Evolutionary conservation across 139 green algal genomes (phyloP), one percentile per base, ranked within the genome.

Genomic region (Chlamydomonas sp.): DNA sequence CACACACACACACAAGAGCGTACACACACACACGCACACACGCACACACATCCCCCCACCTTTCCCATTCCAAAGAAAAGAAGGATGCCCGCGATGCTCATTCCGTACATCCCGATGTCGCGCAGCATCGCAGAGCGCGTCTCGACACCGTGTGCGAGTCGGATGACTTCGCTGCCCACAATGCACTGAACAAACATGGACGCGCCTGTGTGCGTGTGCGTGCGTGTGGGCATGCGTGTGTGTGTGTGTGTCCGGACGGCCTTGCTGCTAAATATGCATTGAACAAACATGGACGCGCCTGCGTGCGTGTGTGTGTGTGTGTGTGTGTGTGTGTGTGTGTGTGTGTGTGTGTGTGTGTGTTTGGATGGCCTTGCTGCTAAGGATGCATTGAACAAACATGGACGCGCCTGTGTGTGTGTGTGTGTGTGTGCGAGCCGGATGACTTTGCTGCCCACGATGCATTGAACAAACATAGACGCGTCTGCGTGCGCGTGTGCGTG

Each of bases 141-240:
- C 8, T 29, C 60, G 31, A 68, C 31, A 13, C 60, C 60, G 8
- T 47, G 31, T 5, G 60, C 60, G 10, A 68, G 10, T 13, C 60
- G 30, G 16, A 68, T 48, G 60, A 68, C 60, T 29, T 68, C 60
- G 26, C 31, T 48, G 31, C 10, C 60, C 31, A 68, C 60, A 68
- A 68, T 68, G 60, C 60, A 68, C 34, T 68, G 60, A 13, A 68
- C 60, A 68, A 68, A 68, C 60, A 68, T 68, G 26, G 60, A 28
- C 39, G 60, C 60, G 13, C 60, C 60, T 68, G 43, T 54, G 43
- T 54, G 43, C 16, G 43, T 54, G 43, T 54, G 43, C 16, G 43
- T 54, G 43, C 20, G 43, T 26, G 43, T 54, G 43, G 13, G 43
- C 16, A 20, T 54, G 43, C 20, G 43, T 13, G 43, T 54, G 43